Evolutionary conservation across 495 filamentous ascomycete genomes (phyloP).

Genomic region (Letharia lupina): DNA sequence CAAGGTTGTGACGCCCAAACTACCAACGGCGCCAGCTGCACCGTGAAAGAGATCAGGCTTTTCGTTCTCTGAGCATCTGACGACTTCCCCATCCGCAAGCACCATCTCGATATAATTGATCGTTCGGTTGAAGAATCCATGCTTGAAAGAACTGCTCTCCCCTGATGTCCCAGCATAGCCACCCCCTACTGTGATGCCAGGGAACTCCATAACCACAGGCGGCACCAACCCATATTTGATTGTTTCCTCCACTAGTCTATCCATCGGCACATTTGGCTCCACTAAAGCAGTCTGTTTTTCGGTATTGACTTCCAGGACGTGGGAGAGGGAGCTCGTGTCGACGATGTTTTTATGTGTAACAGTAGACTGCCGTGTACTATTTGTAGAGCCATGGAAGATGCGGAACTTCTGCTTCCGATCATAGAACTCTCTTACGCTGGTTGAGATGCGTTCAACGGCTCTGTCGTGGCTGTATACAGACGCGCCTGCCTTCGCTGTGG

Average conservation of each 20-base stretch:
- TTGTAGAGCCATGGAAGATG: constrained; percentile 72
- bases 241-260: constrained; percentile 38
- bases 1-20: constrained; percentile 45
- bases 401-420: constrained; percentile 54
- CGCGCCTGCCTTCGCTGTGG: neutral
- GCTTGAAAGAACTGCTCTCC: constrained; percentile 47
- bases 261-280: constrained; percentile 50
- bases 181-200: constrained; percentile 50
- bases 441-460: constrained; percentile 39
- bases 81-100: constrained; percentile 43
- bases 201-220: constrained; percentile 51
- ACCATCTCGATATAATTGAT: constrained; percentile 46
- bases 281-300: constrained; percentile 35
- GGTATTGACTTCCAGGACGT: constrained; percentile 46
- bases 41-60: constrained; percentile 45
- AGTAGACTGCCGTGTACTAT: constrained; percentile 52
- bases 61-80: constrained; percentile 33
- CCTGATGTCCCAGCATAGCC: constrained; percentile 48
- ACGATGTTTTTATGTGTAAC: constrained; percentile 40
- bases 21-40: constrained; percentile 45
- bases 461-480: constrained; percentile 31
- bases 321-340: constrained; percentile 46
- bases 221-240: constrained; percentile 38
- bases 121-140: constrained; percentile 49
- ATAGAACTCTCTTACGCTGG: constrained; percentile 47